Percentiles rank a stretch among this genome's conserved stretches.
phyloP scores from a whole-genome alignment of 805 yeast species.

The Pichia thaimueangensis region DNA sequence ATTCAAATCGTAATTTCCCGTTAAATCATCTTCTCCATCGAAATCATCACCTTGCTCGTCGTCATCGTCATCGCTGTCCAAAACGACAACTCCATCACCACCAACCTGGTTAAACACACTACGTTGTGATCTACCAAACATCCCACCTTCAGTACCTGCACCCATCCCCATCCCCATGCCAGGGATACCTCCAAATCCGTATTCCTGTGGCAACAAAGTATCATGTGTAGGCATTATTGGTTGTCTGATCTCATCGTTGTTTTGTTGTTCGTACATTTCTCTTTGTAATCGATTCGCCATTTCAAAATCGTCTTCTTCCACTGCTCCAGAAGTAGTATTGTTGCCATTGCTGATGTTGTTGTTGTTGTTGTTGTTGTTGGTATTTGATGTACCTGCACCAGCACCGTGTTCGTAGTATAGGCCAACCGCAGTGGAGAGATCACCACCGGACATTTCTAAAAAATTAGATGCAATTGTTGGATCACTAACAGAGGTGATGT shows the following conservation, averaged over 20 bases:
- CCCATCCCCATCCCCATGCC: background rate
- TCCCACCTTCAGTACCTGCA: constrained; percentile 31
- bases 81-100: constrained; percentile 32
- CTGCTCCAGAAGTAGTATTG: constrained; percentile 17
- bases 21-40: constrained; percentile 23
- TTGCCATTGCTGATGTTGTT: constrained; percentile 9
- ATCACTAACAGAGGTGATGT: constrained; percentile 73
- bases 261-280: constrained; percentile 47
- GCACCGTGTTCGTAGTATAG: constrained; percentile 67
- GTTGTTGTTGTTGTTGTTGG: background rate
- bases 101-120: constrained; percentile 56
- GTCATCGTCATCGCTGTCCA: constrained; percentile 32
- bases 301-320: constrained; percentile 13
- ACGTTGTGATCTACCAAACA: constrained; percentile 42
- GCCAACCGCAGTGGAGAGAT: constrained; percentile 79
- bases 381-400: constrained; percentile 12
- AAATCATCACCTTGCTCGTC: constrained; percentile 32
- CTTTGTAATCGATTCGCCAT: constrained; percentile 57
- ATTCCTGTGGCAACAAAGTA: constrained; percentile 34
- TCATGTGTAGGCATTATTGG: constrained; percentile 77
- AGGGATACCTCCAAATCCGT: constrained; percentile 15
- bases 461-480: constrained; percentile 65
- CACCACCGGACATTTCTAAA: constrained; percentile 68
- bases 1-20: constrained; percentile 19
- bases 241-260: constrained; percentile 55